A percentile compares a stretch with the other conserved stretches of the same genome.
Evolutionary conservation across 2,329 filamentous ascomycete genomes (phyloP).

Genomic region (Eutypa lata): DNA sequence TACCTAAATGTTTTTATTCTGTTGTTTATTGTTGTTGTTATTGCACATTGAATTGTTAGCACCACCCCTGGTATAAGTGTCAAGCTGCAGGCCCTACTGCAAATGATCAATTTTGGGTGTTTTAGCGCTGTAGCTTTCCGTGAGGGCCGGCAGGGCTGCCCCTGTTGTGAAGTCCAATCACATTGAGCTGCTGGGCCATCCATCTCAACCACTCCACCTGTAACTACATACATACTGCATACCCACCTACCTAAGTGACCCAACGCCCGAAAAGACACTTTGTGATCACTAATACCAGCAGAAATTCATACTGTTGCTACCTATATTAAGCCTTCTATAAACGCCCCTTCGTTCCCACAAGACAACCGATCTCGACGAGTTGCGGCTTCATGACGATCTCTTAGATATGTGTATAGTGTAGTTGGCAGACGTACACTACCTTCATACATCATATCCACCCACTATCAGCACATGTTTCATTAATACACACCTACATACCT

Average conservation of each 20-base stretch:
- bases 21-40: too few species aligned
- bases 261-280: background rate
- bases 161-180: background rate
- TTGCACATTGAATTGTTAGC: too few species aligned
- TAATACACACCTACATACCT: too few species aligned
- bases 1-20: too few species aligned
- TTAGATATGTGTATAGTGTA: too few species aligned
- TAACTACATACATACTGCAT: background rate
- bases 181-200: background rate
- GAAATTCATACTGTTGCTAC: background rate
- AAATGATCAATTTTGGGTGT: background rate
- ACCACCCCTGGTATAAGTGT: background rate
- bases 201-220: background rate
- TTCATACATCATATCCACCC: too few species aligned
- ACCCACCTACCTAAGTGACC: too few species aligned
- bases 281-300: background rate
- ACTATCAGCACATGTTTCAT: too few species aligned
- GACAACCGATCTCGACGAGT: background rate
- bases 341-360: background rate
- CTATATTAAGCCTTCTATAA: background rate
- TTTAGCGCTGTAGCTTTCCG: background rate
- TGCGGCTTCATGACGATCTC: too few species aligned
- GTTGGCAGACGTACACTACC: too few species aligned
- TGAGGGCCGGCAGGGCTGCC: background rate
- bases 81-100: background rate